Evolutionary conservation across 768 basidiomycete genomes (phyloP).

Genomic region (Paxillus rubicundulus): DNA sequence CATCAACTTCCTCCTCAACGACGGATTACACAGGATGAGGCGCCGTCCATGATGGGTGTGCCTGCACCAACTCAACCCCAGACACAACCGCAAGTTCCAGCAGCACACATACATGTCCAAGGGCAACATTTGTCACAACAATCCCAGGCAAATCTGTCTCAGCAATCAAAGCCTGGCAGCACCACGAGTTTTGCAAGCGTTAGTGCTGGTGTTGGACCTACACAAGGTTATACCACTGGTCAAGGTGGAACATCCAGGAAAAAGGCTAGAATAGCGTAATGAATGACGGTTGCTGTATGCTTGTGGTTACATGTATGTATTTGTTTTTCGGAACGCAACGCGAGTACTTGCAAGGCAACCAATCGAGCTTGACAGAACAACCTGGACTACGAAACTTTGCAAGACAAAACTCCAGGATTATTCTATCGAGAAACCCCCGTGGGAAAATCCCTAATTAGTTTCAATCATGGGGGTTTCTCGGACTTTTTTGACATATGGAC

Average conservation of each 20-base stretch:
- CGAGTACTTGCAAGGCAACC: too few species aligned
- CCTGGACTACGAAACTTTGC: too few species aligned
- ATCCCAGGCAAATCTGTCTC: conserved; percentile 20
- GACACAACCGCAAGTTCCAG: conserved; percentile 41
- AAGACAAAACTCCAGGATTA: too few species aligned
- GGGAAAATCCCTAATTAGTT: too few species aligned
- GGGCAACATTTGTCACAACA: conserved; percentile 36
- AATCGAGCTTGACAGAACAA: too few species aligned
- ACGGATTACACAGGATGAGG: conserved; percentile 91
- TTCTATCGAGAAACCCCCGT: too few species aligned
- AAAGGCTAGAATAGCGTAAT: conserved; percentile 55
- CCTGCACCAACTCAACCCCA: conserved; percentile 46
- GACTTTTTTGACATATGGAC: too few species aligned
- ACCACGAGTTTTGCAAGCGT: conserved; percentile 61
- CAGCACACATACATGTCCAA: conserved; percentile 48
- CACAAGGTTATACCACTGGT: conserved; percentile 27
- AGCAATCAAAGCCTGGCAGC: conserved; percentile 53
- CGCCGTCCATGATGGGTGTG: conserved; percentile 78
- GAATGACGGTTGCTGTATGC: background rate
- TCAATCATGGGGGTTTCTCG: too few species aligned
- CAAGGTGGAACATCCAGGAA: conserved; percentile 48
- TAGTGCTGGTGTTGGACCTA: conserved; percentile 49
- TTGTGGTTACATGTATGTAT: background rate
- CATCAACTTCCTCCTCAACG: conserved; percentile 80
- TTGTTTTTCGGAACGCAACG: background rate